Base-by-base conservation (phyloP, 371 early-diverging fungal genomes). In the Vairimorpha ceranae region DNA sequence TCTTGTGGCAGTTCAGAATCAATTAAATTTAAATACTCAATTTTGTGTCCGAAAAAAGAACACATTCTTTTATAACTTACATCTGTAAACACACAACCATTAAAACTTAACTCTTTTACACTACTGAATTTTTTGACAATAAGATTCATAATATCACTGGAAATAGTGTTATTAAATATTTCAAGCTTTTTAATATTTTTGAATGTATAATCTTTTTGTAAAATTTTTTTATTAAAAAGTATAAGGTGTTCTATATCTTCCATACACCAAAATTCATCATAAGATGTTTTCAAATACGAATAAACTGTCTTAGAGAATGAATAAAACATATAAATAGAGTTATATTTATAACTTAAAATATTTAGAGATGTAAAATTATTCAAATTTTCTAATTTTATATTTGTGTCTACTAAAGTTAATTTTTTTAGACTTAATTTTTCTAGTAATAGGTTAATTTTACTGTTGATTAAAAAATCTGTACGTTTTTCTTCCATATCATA, bases 281-380 rank as follows among this genome's bases (percentile, higher is more conserved):
- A 32, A 61, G 32, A 35, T 61, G 61, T 61, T 33, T 61, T 33
- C 36, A 61, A 61, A 61, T 48, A 48, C 21, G 48, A 48, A 48
- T 48, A 48, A 48, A 48, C n/a, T 48, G 4, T n/a, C 6, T n/a
- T n/a, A 10, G 10, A 4, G n/a, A 48, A 48, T n/a, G 48, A 48
- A n/a, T 12, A 48, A 48, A 12, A 48, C n/a, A 48, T 10, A 21
- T 48, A 48, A 4, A 12, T 14, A 4, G 14, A 12, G 6, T 21
- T 48, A 10, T 48, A 4, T n/a, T n/a, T 48, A 48, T n/a, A 48
- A 3, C 21, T 48, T 12, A 48, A 48, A 48, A 48, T n/a, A 48
- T 48, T 48, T 21, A 48, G 21, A n/a, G 6, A 14, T 10, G 6
- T 48, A 4, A 48, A 10, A n/a, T 48, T 48, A n/a, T 10, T 48